Evolutionary conservation across 2,329 filamentous ascomycete species (phyloP), one percentile per base, ranked within the genome.

Genomic region (Claviceps purpurea): DNA sequence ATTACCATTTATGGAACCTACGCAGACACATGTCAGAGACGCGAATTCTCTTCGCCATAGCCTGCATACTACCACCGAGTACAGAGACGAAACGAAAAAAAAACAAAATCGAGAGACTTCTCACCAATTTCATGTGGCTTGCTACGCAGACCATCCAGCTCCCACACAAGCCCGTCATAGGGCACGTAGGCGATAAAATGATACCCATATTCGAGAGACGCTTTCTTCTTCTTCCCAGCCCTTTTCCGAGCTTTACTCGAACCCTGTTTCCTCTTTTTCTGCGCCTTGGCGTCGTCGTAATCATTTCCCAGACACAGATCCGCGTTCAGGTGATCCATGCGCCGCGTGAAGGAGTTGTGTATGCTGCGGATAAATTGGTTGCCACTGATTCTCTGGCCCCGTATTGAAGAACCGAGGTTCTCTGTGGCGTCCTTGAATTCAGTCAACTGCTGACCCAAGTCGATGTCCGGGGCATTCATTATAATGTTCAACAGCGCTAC

Each of bases 121-220:
- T 52, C 58, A 67, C 68, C 67, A 30, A 70, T 55, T 38, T 60
- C 63, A 39, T 56, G 76, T 3, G 89, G 91, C 56, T 82, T 79
- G 43, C 72, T 72, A 64, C 90, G 82, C 22, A 96, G 72, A 4
- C 91, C 91, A 65, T 97, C 91, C 5, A 97, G 79, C 64, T 90
- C 87, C 89, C 89, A 96, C 14, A 95, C 78, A 52, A 79, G 73
- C 2, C 79, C 82, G n/a, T 77, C 74, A 14, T 82, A 77, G 2
- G 88, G 87, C 34, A 96, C 82, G 62, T 91, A 95, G 6, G 89
- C 90, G 56, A 95, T 85, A 65, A 93, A 97, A 63, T 97, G 91
- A 62, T 85, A 93, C 0, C 79, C 82, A 13, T 78, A 75, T n/a
- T 87, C 78, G 0, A 74, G 68, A 6, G 76, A 70, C 4, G 68